Evolutionary conservation across 2,329 filamentous ascomycete species (phyloP).

Genomic region (Harringtonia aguacate): DNA sequence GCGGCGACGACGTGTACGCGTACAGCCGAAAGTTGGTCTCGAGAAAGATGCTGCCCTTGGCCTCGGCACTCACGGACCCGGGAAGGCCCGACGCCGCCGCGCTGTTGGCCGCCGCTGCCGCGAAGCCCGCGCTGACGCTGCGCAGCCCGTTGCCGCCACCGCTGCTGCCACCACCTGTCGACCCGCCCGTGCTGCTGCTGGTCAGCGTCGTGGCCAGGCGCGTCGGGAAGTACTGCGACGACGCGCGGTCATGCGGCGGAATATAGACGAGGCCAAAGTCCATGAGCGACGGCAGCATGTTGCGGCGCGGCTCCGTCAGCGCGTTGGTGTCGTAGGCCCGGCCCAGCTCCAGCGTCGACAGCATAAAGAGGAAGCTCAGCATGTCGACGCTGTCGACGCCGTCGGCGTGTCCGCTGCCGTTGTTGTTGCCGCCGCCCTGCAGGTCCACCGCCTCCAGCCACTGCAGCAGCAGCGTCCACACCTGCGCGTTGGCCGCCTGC

Average conservation of each 20-base stretch:
- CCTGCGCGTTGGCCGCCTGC: conserved; percentile 91
- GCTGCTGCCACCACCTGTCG: conserved; percentile 48
- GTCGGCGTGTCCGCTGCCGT: conserved; percentile 65
- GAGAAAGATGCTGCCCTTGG: conserved; percentile 80
- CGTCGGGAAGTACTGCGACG: conserved; percentile 70
- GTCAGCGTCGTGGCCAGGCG: conserved; percentile 90
- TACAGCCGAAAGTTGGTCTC: conserved; percentile 98
- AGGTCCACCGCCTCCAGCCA: conserved; percentile 79
- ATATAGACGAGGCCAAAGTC: conserved; percentile 90
- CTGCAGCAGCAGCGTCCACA: conserved; percentile 89
- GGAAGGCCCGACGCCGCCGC: not conserved
- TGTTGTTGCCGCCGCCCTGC: conserved; percentile 35
- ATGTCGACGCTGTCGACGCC: conserved; percentile 86
- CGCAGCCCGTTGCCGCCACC: conserved; percentile 51
- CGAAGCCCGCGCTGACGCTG: conserved; percentile 18
- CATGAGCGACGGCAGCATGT: conserved; percentile 82
- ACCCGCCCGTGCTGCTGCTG: conserved; percentile 55
- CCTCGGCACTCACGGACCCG: conserved; percentile 21
- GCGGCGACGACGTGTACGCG: conserved; percentile 86
- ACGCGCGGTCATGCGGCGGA: conserved; percentile 38
- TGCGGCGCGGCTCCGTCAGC: conserved; percentile 68
- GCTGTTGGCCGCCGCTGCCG: not conserved
- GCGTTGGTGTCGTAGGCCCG: conserved; percentile 81
- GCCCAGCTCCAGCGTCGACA: conserved; percentile 86
- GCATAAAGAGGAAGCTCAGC: conserved; percentile 89